phyloP scores from a whole-genome alignment of 495 filamentous ascomycete species.

The Aspergillus nidulans region DNA sequence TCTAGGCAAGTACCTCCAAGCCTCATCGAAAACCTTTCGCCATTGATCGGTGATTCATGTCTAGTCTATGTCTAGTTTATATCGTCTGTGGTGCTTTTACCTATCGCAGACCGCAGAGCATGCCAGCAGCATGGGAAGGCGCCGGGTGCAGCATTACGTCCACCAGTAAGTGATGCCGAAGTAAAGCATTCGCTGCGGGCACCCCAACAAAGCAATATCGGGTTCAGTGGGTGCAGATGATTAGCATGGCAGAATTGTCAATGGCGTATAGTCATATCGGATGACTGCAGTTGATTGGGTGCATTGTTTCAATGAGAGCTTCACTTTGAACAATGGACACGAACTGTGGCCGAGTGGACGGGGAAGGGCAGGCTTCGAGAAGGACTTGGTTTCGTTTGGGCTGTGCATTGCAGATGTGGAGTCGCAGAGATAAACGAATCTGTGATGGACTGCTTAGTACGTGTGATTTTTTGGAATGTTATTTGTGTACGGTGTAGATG shows the following conservation, averaged over 20 bases:
- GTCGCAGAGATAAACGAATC: conserved; percentile 1
- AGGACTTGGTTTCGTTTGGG: conserved; percentile 19
- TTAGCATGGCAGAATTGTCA: not conserved
- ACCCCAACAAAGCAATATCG: conserved; percentile 1
- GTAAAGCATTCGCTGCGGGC: conserved; percentile 2
- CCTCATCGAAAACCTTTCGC: not conserved
- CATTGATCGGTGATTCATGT: not conserved
- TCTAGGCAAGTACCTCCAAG: conserved; percentile 1
- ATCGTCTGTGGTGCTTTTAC: not conserved
- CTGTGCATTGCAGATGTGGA: conserved; percentile 25
- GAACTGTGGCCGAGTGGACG: not conserved
- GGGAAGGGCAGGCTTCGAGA: conserved; percentile 21
- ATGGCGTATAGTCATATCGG: conserved; percentile 4
- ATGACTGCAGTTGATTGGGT: conserved; percentile 5
- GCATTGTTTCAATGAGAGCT: conserved; percentile 6
- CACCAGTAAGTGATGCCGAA: not conserved
- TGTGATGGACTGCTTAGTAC: too few species aligned
- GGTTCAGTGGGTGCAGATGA: not conserved
- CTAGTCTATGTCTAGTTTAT: not conserved
- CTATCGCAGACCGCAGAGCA: not conserved
- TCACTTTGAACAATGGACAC: conserved; percentile 13
- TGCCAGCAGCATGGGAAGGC: not conserved
- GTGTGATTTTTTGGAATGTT: too few species aligned
- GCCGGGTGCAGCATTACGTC: not conserved
- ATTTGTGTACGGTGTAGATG: too few species aligned